Percentiles rank a stretch among this genome's conserved stretches.
These are phyloP conservation scores for Agaricus subrufescens DNA, from an alignment of 768 basidiomycete genomes.

Conservation along the genomic window DNA sequence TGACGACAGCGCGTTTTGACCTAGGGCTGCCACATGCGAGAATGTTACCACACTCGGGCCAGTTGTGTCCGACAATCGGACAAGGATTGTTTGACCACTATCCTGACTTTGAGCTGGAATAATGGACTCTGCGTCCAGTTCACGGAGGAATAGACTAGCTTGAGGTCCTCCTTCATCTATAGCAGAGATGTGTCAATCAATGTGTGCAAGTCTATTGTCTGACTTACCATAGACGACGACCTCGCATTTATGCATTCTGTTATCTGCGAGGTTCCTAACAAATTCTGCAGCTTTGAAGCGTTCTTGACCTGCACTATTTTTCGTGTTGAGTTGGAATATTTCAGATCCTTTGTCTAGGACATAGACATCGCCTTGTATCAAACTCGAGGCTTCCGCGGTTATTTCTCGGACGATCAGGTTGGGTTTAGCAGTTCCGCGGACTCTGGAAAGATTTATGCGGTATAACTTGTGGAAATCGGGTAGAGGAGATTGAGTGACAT, in stretches of 20 bases:
- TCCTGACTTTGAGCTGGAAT: slow-evolving; percentile 11
- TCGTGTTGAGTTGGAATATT: slow-evolving; percentile 56
- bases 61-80: slow-evolving; percentile 42
- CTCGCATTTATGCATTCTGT: slow-evolving; percentile 35
- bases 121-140: slow-evolving; percentile 34
- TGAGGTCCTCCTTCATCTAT: slow-evolving; percentile 50
- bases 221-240: slow-evolving; percentile 45
- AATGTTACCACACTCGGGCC: slow-evolving; percentile 30
- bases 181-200: background rate
- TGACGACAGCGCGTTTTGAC: slow-evolving; percentile 34
- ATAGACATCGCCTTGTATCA: slow-evolving; percentile 53
- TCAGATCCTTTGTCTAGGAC: slow-evolving; percentile 52
- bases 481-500: slow-evolving; percentile 23
- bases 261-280: slow-evolving; percentile 38
- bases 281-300: slow-evolving; percentile 61
- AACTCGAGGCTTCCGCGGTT: slow-evolving; percentile 34
- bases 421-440: slow-evolving; percentile 14
- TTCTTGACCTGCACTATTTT: slow-evolving; percentile 48
- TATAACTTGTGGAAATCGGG: slow-evolving; percentile 45
- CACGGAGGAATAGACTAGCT: slow-evolving; percentile 40
- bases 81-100: slow-evolving; percentile 18
- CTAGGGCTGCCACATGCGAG: slow-evolving; percentile 23
- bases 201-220: background rate
- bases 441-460: slow-evolving; percentile 34
- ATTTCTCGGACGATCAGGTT: slow-evolving; percentile 48